phyloP scores from a whole-genome alignment of 495 filamentous ascomycete species.

The Aspergillus nidulans region DNA sequence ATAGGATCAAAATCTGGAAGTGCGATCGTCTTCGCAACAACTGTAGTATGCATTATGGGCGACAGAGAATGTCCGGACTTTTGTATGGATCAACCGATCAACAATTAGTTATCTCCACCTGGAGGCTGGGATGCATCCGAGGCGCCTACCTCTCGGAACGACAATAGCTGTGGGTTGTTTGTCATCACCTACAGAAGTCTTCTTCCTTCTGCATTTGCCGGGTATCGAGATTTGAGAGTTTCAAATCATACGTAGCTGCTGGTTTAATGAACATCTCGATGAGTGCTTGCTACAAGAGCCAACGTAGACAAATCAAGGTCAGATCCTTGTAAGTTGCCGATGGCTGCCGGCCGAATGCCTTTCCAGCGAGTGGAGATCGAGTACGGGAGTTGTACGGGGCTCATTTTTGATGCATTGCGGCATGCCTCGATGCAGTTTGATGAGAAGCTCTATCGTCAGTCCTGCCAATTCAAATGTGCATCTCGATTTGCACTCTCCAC shows the following conservation, averaged over 20 bases:
- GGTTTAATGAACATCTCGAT: neutral
- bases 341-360: neutral
- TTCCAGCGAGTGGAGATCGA: slow-evolving; percentile 4
- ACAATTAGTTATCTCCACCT: neutral
- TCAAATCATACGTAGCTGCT: slow-evolving; percentile 9
- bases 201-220: neutral
- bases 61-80: neutral
- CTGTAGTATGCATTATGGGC: neutral
- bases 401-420: slow-evolving; percentile 6
- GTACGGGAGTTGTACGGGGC: neutral
- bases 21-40: neutral
- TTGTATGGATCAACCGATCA: slow-evolving; percentile 2
- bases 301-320: slow-evolving; percentile 1
- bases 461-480: slow-evolving; percentile 7
- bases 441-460: slow-evolving; percentile 1
- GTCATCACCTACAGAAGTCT: neutral
- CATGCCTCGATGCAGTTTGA: slow-evolving; percentile 4
- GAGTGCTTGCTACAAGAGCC: neutral
- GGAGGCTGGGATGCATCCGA: neutral
- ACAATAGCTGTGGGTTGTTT: slow-evolving; percentile 1
- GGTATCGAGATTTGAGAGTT: neutral
- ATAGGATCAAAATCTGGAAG: slow-evolving; percentile 1
- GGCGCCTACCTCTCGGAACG: neutral
- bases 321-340: slow-evolving; percentile 8
- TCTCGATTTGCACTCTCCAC: neutral